phyloP scores from a whole-genome alignment of 768 basidiomycete genomes.

The Mycena chlorophos region DNA sequence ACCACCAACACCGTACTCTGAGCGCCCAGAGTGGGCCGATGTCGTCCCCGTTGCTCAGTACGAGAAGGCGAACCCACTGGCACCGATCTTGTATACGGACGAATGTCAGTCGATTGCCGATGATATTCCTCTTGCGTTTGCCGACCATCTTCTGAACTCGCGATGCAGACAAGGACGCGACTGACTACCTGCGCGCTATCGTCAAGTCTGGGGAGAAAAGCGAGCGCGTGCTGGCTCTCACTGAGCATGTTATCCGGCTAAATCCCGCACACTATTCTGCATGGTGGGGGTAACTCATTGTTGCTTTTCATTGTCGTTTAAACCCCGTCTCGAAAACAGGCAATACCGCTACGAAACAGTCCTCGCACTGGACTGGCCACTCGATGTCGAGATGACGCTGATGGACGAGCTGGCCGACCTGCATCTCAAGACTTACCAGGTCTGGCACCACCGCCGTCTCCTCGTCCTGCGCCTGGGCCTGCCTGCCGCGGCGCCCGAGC shows the following conservation, averaged over 20 bases:
- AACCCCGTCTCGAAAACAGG: conserved; percentile 47
- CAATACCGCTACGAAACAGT: conserved; percentile 94
- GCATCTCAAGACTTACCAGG: conserved; percentile 94
- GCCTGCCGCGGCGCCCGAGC: conserved; percentile 62
- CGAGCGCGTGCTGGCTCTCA: conserved; percentile 78
- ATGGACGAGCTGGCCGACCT: conserved; percentile 86
- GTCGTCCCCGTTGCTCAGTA: conserved; percentile 79
- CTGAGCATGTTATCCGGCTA: conserved; percentile 82
- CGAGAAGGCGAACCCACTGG: conserved; percentile 75
- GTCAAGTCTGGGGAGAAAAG: conserved; percentile 78
- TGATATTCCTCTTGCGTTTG: not conserved
- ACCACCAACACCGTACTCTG: conserved; percentile 46
- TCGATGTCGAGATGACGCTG: conserved; percentile 75
- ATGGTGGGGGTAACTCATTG: conserved; percentile 57
- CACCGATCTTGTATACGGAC: conserved; percentile 86
- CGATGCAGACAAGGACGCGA: conserved; percentile 82
- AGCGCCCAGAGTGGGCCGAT: conserved; percentile 78
- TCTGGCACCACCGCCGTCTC: conserved; percentile 91
- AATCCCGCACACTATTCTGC: conserved; percentile 98
- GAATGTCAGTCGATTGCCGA: conserved; percentile 68
- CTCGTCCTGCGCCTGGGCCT: conserved; percentile 72
- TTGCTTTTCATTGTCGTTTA: not conserved
- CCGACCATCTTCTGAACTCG: conserved; percentile 2
- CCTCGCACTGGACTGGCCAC: conserved; percentile 59
- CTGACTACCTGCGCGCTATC: conserved; percentile 88